Conservation (phyloP, 768 basidiomycete species). For the Lactarius akahatsu region DNA sequence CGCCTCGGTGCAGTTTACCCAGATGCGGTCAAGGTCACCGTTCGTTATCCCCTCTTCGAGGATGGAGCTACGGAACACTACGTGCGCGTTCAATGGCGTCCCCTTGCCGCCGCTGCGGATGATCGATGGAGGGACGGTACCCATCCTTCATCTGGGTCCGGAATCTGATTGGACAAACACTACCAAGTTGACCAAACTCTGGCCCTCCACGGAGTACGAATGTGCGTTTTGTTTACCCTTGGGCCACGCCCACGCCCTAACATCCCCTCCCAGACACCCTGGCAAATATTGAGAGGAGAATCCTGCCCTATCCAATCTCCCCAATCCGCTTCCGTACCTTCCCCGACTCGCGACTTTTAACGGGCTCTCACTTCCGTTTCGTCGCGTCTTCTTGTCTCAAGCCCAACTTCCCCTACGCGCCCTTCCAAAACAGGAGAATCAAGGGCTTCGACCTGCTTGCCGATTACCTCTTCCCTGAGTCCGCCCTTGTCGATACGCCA, state of each 20-base stretch:
- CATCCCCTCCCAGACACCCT: slow-evolving; percentile 41
- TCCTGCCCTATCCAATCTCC: slow-evolving; percentile 48
- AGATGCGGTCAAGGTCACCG: slow-evolving; percentile 58
- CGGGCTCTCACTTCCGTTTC: slow-evolving; percentile 63
- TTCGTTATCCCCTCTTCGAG: slow-evolving; percentile 51
- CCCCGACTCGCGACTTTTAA: slow-evolving; percentile 61
- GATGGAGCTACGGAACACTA: slow-evolving; percentile 36
- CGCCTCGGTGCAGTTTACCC: slow-evolving; percentile 71
- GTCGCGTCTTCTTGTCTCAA: slow-evolving; percentile 63
- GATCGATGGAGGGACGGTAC: slow-evolving; percentile 58
- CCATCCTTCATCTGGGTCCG: slow-evolving; percentile 43
- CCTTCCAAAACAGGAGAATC: slow-evolving; percentile 51
- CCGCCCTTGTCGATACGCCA: slow-evolving; percentile 16
- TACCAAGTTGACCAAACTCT: slow-evolving; percentile 54
- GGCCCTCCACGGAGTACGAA: slow-evolving; percentile 69
- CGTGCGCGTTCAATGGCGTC: slow-evolving; percentile 49
- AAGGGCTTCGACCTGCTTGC: slow-evolving; percentile 65
- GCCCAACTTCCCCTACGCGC: slow-evolving; percentile 73
- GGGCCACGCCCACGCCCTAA: slow-evolving; percentile 6
- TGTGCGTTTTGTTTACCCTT: slow-evolving; percentile 44
- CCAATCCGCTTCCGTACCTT: slow-evolving; percentile 70
- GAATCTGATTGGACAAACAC: slow-evolving; percentile 61
- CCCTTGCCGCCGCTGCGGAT: slow-evolving; percentile 30
- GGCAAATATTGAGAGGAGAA: slow-evolving; percentile 41
- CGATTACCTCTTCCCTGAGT: slow-evolving; percentile 46